Conservation (phyloP, 2,329 filamentous ascomycete species). For the Diaporthe amygdali region DNA sequence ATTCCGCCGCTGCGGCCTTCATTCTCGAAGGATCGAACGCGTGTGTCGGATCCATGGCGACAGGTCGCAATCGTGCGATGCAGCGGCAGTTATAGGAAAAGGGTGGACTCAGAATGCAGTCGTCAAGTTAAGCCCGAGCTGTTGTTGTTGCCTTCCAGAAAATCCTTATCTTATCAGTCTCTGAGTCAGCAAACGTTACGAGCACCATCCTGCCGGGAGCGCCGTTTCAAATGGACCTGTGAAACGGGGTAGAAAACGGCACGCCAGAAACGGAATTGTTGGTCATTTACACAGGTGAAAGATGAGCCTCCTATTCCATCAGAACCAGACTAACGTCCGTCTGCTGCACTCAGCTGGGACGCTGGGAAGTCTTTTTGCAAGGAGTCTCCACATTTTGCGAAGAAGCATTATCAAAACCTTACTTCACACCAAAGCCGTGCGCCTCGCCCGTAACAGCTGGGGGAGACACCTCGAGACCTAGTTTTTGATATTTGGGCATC, state of each 20-base stretch:
- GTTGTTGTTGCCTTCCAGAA: not conserved
- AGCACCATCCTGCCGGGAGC: not conserved
- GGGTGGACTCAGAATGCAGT: not conserved
- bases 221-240: not conserved
- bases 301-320: too few species aligned
- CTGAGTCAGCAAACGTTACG: not conserved
- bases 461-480: too few species aligned
- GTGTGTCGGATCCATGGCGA: slow-evolving; percentile 26
- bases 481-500: too few species aligned
- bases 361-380: too few species aligned
- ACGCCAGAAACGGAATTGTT: not conserved
- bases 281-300: too few species aligned
- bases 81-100: not conserved
- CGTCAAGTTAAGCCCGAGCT: not conserved
- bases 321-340: too few species aligned
- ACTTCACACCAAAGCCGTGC: too few species aligned
- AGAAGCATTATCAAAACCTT: too few species aligned
- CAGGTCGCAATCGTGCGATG: not conserved
- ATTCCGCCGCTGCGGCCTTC: slow-evolving; percentile 59
- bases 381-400: too few species aligned
- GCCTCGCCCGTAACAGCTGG: too few species aligned
- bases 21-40: slow-evolving; percentile 53
- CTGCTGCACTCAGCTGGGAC: too few species aligned
- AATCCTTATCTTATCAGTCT: slow-evolving; percentile 14
- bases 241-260: not conserved